Evolutionary conservation across 2,329 filamentous ascomycete genomes (phyloP).

Genomic region (Rhytidhysteron rufulum): DNA sequence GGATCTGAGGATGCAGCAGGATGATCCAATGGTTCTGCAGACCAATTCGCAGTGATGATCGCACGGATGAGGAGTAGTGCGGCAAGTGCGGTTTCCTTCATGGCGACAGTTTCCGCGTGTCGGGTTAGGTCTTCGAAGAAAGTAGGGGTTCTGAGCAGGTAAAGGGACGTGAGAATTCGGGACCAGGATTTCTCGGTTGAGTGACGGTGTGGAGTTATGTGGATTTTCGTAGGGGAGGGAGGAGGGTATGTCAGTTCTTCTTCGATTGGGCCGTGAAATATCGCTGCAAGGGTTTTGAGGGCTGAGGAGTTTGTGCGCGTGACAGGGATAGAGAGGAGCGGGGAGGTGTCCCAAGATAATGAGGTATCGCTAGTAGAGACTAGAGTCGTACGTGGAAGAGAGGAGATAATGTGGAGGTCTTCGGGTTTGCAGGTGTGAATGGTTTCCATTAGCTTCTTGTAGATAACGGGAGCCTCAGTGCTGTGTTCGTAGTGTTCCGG

Average conservation of each 20-base stretch:
- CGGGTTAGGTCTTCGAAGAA: conserved; percentile 52
- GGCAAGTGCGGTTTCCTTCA: conserved; percentile 55
- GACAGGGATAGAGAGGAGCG: conserved; percentile 50
- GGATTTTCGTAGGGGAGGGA: conserved; percentile 3
- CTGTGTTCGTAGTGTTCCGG: conserved; percentile 53
- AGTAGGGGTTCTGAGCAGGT: conserved; percentile 46
- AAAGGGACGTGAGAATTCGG: conserved; percentile 53
- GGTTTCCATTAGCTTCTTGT: conserved; percentile 45
- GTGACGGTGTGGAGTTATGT: conserved; percentile 31
- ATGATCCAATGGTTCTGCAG: conserved; percentile 36
- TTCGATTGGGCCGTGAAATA: conserved; percentile 52
- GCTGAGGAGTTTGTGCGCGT: conserved; percentile 52
- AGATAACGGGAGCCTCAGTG: conserved; percentile 42
- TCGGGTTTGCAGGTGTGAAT: conserved; percentile 53
- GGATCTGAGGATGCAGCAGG: conserved; percentile 46
- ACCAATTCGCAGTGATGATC: conserved; percentile 55
- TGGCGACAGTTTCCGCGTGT: conserved; percentile 54
- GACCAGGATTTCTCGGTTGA: conserved; percentile 50
- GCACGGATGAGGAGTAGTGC: conserved; percentile 51
- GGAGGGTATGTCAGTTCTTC: conserved; percentile 4
- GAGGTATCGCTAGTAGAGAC: conserved; percentile 41
- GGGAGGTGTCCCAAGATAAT: conserved; percentile 29
- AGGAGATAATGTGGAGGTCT: conserved; percentile 55
- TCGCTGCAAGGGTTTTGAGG: conserved; percentile 51
- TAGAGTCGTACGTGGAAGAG: conserved; percentile 52